Evolutionary conservation across 305 asterid genomes (phyloP).

Genomic region (Fraxinus floribunda): DNA sequence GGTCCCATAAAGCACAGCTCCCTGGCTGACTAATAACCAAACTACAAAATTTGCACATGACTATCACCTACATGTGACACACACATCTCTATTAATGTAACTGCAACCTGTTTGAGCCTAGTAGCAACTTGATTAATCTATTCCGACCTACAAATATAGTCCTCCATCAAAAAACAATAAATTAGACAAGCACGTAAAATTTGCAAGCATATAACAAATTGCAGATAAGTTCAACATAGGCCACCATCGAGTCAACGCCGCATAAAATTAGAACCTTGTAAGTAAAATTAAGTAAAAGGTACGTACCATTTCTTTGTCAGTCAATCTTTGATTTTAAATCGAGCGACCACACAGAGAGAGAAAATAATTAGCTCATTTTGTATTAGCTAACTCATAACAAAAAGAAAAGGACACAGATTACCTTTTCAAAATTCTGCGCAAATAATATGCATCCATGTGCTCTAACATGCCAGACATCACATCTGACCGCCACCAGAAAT

Average conservation of each 20-base stretch:
- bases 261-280: constrained; percentile 18
- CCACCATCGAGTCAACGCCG: constrained; percentile 3
- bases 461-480: constrained; percentile 69
- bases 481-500: constrained; percentile 93
- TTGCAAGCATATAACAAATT: constrained; percentile 13
- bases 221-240: constrained; percentile 1
- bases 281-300: constrained; percentile 21
- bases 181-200: neutral
- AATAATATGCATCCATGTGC: constrained; percentile 96
- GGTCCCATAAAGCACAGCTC: constrained; percentile 2
- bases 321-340: constrained; percentile 57
- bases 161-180: constrained; percentile 10
- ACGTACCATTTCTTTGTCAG: constrained; percentile 83
- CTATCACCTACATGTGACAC: constrained; percentile 2
- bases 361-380: constrained; percentile 32
- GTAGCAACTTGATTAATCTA: constrained; percentile 1
- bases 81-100: neutral
- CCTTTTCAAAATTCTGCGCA: constrained; percentile 85
- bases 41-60: constrained; percentile 1
- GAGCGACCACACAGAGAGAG: constrained; percentile 28
- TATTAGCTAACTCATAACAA: constrained; percentile 17
- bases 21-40: constrained; percentile 12
- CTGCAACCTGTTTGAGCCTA: neutral
- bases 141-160: constrained; percentile 6
- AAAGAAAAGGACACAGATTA: constrained; percentile 26